Evolutionary conservation across 2,329 filamentous ascomycete genomes (phyloP).

Genomic region (Pyrenophora graminea): DNA sequence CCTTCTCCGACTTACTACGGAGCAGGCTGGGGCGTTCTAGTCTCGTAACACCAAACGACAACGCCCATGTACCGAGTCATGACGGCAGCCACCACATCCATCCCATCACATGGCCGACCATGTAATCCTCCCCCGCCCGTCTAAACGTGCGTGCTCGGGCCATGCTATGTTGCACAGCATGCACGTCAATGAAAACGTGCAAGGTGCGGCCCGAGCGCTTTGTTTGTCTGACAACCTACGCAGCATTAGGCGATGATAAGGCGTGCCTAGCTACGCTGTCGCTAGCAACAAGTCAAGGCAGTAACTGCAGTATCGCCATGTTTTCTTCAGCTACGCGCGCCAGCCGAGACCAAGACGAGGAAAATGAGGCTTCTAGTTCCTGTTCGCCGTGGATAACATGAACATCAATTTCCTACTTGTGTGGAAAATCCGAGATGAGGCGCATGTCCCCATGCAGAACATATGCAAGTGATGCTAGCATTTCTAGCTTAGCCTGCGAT

Average conservation of each 20-base stretch:
- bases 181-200: slow-evolving; percentile 9
- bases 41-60: slow-evolving; percentile 7
- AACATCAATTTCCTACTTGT: too few relatives aligned
- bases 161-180: slow-evolving; percentile 11
- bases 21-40: background rate
- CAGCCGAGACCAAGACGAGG: too few relatives aligned
- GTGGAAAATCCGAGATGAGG: background rate
- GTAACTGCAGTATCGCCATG: too few relatives aligned
- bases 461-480: slow-evolving; percentile 2
- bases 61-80: slow-evolving; percentile 10
- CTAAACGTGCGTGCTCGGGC: background rate
- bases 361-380: too few relatives aligned
- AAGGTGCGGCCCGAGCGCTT: background rate
- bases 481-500: too few relatives aligned
- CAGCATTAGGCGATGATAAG: too few relatives aligned
- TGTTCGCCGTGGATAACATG: too few relatives aligned
- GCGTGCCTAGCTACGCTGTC: too few relatives aligned
- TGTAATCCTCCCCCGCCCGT: too few relatives aligned
- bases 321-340: too few relatives aligned
- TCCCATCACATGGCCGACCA: too few relatives aligned
- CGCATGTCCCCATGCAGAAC: background rate
- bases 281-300: too few relatives aligned
- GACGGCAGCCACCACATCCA: slow-evolving; percentile 1
- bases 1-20: background rate
- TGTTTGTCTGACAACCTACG: background rate